phyloP scores from a whole-genome alignment of 257 asterid genomes.

The Capsicum pubescens region DNA sequence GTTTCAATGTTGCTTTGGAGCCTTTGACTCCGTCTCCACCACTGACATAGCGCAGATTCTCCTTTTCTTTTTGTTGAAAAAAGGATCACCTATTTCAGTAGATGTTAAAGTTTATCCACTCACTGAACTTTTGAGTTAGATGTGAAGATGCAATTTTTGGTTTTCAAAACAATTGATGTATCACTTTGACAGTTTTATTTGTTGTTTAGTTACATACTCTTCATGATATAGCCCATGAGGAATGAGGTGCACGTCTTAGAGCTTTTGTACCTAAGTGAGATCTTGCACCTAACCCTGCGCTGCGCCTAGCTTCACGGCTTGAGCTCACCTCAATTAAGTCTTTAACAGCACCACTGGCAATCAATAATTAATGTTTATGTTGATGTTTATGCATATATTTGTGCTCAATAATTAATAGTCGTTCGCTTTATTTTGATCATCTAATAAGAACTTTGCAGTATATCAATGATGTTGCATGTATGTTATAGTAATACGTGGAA shows the following conservation, averaged over 20 bases:
- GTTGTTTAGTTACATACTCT: neutral
- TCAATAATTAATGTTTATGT: too few species aligned
- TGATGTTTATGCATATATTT: too few species aligned
- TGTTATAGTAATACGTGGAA: too few species aligned
- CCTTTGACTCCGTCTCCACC: neutral
- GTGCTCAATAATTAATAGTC: too few species aligned
- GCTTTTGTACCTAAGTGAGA: neutral
- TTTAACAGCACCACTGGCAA: neutral
- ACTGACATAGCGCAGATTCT: neutral
- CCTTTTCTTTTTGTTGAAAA: neutral
- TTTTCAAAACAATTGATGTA: neutral
- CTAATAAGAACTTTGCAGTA: too few species aligned
- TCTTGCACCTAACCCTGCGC: neutral
- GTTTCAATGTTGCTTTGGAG: slow-evolving; percentile 4
- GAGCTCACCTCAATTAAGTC: neutral
- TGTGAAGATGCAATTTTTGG: neutral
- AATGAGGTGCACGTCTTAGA: neutral
- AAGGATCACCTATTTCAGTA: neutral
- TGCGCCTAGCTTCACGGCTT: neutral
- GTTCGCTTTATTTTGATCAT: too few species aligned
- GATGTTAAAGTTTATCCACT: neutral
- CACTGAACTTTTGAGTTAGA: neutral
- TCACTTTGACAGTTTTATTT: neutral
- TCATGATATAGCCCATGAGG: neutral
- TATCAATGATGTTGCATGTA: too few species aligned